A percentile compares a stretch with the other conserved stretches of the same genome.
phyloP scores from a whole-genome alignment of 345 rosid species.

The Kernera saxatilis region DNA sequence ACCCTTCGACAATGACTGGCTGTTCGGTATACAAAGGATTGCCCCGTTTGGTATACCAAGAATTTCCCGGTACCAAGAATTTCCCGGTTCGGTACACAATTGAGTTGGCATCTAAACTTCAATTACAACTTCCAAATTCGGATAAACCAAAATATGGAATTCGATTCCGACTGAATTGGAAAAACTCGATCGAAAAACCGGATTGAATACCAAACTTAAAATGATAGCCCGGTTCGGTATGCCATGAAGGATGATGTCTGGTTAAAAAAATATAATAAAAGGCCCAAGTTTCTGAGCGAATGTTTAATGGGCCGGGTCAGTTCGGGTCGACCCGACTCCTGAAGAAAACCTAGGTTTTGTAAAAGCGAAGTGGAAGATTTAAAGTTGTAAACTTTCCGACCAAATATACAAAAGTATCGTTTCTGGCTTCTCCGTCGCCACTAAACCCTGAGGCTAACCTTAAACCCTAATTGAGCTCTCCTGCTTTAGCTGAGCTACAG shows the following conservation, averaged over 20 bases:
- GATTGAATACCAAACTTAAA: not conserved
- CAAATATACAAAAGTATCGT: constrained; percentile 10
- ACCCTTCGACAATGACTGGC: not conserved
- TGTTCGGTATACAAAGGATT: not conserved
- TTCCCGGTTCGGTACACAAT: not conserved
- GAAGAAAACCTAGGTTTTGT: constrained; percentile 22
- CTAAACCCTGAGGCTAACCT: constrained; percentile 29
- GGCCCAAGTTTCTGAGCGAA: not conserved
- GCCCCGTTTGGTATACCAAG: too few species aligned
- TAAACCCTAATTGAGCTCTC: constrained; percentile 11
- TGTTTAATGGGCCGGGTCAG: not conserved
- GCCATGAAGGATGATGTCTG: not conserved
- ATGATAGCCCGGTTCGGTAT: not conserved
- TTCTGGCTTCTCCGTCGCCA: constrained; percentile 21
- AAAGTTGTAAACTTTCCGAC: constrained; percentile 26
- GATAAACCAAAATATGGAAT: not conserved
- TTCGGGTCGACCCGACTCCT: not conserved
- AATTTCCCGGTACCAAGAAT: too few species aligned
- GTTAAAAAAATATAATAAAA: not conserved
- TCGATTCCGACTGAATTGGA: not conserved
- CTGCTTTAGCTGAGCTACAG: not conserved
- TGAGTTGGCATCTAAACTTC: not conserved
- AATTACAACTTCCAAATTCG: not conserved
- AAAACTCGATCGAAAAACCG: not conserved
- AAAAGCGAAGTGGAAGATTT: constrained; percentile 3